Conservation (phyloP, 495 filamentous ascomycete species). For the Terfezia claveryi region DNA sequence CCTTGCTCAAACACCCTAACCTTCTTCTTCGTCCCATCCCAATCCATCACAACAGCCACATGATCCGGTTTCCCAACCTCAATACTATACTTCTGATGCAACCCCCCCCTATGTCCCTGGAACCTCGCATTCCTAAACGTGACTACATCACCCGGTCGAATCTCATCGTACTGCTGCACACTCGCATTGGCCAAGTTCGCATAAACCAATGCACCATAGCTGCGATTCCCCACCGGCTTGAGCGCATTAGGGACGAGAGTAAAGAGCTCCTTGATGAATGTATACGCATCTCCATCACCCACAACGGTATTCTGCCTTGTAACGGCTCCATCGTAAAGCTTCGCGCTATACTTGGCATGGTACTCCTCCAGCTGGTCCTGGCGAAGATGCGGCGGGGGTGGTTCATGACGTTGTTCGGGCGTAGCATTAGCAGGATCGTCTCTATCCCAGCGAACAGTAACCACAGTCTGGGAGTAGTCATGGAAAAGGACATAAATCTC, state of each 20-base stretch:
- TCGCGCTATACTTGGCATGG: conserved; percentile 51
- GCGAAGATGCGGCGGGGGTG: conserved; percentile 58
- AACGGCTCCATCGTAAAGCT: conserved; percentile 44
- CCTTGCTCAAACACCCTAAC: conserved; percentile 90
- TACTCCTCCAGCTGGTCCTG: conserved; percentile 84
- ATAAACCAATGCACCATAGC: conserved; percentile 83
- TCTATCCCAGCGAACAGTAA: conserved; percentile 60
- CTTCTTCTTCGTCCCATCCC: conserved; percentile 98
- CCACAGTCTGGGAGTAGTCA: conserved; percentile 87
- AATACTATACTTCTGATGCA: conserved; percentile 78
- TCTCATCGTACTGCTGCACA: conserved; percentile 77
- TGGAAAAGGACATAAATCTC: conserved; percentile 71
- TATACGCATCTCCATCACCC: conserved; percentile 59
- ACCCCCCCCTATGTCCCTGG: conserved; percentile 80
- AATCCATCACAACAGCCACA: conserved; percentile 89
- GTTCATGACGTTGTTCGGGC: conserved; percentile 72
- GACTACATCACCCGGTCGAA: conserved; percentile 79
- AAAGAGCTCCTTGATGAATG: conserved; percentile 58
- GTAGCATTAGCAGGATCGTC: conserved; percentile 46
- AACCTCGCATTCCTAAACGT: conserved; percentile 87
- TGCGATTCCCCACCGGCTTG: conserved; percentile 57
- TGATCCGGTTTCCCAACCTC: conserved; percentile 89
- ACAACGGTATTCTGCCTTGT: conserved; percentile 55
- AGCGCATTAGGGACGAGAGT: conserved; percentile 49
- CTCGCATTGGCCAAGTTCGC: conserved; percentile 84